Percentiles rank a stretch among this genome's conserved stretches.
These are phyloP conservation scores for Rhamnella rubrinervis DNA, from an alignment of 331 rosid genomes.

Conservation along the genomic window DNA sequence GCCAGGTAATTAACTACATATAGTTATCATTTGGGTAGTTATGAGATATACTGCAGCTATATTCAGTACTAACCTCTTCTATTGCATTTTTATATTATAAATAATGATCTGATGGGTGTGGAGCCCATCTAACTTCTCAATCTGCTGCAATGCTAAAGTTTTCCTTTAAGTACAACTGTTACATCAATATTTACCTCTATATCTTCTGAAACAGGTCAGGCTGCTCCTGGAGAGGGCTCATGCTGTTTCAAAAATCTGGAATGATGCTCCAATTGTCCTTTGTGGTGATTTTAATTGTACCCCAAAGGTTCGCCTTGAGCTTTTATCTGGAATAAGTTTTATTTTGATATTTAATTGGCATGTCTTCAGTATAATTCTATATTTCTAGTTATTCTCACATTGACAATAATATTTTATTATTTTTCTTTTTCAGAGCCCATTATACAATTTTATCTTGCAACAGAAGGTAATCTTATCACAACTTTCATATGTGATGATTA, in stretches of 20 bases:
- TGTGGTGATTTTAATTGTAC: constrained; percentile 98
- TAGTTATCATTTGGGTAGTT: no score
- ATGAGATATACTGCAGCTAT: not conserved
- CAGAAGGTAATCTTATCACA: constrained; percentile 56
- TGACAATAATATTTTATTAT: not conserved
- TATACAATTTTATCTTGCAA: constrained; percentile 78
- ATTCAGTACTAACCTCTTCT: not conserved
- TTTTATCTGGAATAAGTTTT: constrained; percentile 5
- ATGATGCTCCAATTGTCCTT: constrained; percentile 78
- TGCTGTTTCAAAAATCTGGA: constrained; percentile 74
- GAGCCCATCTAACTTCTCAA: constrained; percentile 13
- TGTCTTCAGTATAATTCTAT: constrained; percentile 4
- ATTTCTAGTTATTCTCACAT: constrained; percentile 3
- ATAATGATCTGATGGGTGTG: not conserved
- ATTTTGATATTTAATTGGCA: not conserved
- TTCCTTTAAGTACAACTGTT: constrained; percentile 25
- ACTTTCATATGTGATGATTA: constrained; percentile 17
- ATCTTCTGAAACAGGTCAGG: constrained; percentile 66
- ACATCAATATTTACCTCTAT: constrained; percentile 16
- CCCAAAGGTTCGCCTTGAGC: constrained; percentile 63
- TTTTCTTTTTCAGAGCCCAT: constrained; percentile 63
- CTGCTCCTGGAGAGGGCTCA: constrained; percentile 74
- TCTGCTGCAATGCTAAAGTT: constrained; percentile 16
- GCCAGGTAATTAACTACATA: not conserved
- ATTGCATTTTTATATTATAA: not conserved